Evolutionary conservation across 352 stramenopile species (phyloP), one percentile per base, ranked within the genome.

Genomic region (Pythium biforme): DNA sequence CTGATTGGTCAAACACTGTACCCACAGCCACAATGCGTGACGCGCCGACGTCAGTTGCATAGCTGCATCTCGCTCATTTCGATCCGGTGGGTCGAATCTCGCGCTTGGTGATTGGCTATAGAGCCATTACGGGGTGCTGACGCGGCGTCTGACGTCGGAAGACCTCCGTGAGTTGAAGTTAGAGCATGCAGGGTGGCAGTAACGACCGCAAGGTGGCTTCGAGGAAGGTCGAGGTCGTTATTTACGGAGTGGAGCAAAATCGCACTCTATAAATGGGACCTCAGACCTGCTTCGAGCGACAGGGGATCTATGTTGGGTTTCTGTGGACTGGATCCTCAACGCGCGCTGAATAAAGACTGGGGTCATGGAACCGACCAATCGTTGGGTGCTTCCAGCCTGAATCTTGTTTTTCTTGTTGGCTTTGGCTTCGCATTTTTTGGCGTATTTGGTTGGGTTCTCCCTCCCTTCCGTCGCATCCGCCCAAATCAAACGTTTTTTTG

Each of bases 401-500:
- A 40, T 40, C 34, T 40, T 14, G 34, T 40, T 17, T 40, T 40
- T 17, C 34, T 11, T 40, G 9, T 11, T 40, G 34, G 34, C 34
- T 40, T 9, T 40, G 34, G 34, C 34, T 40, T 56, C 26, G 8
- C 49, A 14, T 2, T 58, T 58, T 48, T 49, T 50, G 37, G 34
- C 53, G 50, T 46, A 20, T 56, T 56, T 46, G 27, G 31, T 22
- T 34, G 10, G 6, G 50, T 26, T 17, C 6, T 10, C 20, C 31
- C 29, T 4, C 34, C 15, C 12, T 40, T 40, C 5, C 4, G 29
- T 33, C 43, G 11, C 41, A 9, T 43, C 22, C 15, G 8, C 4
- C 39, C 48, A 59, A 65, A 55, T 55, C 19, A 40, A 62, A 60
- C 61, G 53, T 67, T 61, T 25, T 26, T 62, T 62, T 62, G 5